These are phyloP conservation scores for Tylopilus sp. DNA, from an alignment of 768 basidiomycete genomes.

Conservation along the genomic window DNA sequence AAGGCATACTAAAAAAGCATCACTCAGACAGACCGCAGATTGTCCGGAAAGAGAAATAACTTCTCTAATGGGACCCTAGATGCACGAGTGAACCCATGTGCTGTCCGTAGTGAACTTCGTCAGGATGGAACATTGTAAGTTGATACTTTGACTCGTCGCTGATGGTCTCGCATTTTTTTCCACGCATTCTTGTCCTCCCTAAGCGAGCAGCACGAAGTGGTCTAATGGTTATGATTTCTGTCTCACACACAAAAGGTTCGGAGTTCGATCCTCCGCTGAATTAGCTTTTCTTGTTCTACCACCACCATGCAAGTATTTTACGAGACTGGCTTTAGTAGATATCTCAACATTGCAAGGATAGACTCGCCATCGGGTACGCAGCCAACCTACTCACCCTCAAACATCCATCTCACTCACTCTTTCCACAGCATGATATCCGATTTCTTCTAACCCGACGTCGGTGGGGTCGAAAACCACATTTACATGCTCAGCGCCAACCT, in stretches of 20 bases:
- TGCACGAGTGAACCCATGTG: too few relatives aligned
- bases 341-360: slow-evolving; percentile 12
- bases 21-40: too few relatives aligned
- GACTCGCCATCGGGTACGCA: slow-evolving; percentile 30
- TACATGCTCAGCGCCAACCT: slow-evolving; percentile 88
- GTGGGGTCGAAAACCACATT: slow-evolving; percentile 96
- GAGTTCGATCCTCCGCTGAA: slow-evolving; percentile 37
- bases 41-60: too few relatives aligned
- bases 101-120: too few relatives aligned
- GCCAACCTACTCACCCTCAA: not conserved
- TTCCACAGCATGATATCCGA: slow-evolving; percentile 83
- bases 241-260: slow-evolving; percentile 38
- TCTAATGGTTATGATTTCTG: slow-evolving; percentile 39
- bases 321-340: too few relatives aligned
- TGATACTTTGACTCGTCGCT: too few relatives aligned
- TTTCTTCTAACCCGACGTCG: slow-evolving; percentile 92
- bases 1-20: too few relatives aligned
- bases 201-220: slow-evolving; percentile 14
- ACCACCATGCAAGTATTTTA: too few relatives aligned
- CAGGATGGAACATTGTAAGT: too few relatives aligned
- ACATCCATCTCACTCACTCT: not conserved
- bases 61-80: too few relatives aligned
- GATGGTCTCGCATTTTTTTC: too few relatives aligned
- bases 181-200: too few relatives aligned
- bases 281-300: slow-evolving; percentile 23